Percentiles rank a stretch among this genome's conserved stretches.
These are phyloP conservation scores for Diplogelasinospora grovesii DNA, from an alignment of 495 filamentous ascomycete species.

Conservation along the genomic window DNA sequence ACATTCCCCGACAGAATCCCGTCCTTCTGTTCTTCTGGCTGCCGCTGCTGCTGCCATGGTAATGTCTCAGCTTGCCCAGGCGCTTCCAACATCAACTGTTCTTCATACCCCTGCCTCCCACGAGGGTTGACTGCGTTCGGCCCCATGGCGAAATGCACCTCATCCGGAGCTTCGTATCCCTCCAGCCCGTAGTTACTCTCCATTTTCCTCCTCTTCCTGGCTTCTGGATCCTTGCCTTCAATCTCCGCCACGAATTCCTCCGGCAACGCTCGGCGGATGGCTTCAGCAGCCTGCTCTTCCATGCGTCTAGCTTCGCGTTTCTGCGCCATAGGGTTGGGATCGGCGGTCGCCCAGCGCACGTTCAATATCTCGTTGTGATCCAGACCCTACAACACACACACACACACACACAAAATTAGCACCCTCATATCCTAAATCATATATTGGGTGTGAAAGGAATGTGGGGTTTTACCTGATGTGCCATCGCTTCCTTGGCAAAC, in stretches of 20 bases:
- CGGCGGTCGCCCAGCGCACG: constrained; percentile 92
- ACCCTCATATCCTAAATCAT: background rate
- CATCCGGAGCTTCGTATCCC: constrained; percentile 92
- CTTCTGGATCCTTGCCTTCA: constrained; percentile 82
- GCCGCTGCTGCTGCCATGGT: constrained; percentile 33
- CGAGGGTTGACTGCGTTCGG: constrained; percentile 52
- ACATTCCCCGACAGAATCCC: constrained; percentile 80
- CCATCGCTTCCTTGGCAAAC: constrained; percentile 91
- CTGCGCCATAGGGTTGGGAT: constrained; percentile 93
- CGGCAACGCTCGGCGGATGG: constrained; percentile 83
- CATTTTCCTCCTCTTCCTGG: constrained; percentile 78
- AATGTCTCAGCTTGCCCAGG: constrained; percentile 24
- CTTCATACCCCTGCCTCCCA: constrained; percentile 45
- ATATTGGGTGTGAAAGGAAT: constrained; percentile 1
- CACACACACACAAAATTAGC: no score
- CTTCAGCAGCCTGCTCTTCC: constrained; percentile 98
- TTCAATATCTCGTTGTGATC: constrained; percentile 92
- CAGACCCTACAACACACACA: no score
- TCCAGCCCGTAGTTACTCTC: constrained; percentile 83
- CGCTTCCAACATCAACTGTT: constrained; percentile 45
- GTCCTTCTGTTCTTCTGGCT: constrained; percentile 37
- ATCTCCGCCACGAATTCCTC: constrained; percentile 89
- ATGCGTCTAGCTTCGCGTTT: constrained; percentile 83
- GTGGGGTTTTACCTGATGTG: constrained; percentile 63
- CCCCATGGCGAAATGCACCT: constrained; percentile 80